phyloP scores from a whole-genome alignment of 768 basidiomycete species.

The Leucocoprinus leucothites region DNA sequence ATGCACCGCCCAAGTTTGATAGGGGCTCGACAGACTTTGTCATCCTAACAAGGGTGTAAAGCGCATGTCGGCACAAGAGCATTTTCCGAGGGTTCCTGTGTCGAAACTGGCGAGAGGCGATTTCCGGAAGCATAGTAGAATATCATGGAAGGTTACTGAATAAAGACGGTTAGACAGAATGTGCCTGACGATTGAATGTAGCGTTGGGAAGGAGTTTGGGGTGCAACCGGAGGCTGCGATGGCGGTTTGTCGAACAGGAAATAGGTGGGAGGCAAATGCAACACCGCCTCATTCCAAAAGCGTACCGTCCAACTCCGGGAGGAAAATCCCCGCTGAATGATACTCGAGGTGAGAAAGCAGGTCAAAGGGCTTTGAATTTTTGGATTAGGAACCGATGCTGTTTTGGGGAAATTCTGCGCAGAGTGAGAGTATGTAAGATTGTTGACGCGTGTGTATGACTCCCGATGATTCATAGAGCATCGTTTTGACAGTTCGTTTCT shows the following conservation, averaged over 20 bases:
- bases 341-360: not conserved
- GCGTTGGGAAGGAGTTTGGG: not conserved
- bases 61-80: too few species aligned
- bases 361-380: not conserved
- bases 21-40: too few species aligned
- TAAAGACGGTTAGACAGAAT: not conserved
- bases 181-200: not conserved
- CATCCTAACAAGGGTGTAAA: too few species aligned
- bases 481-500: not conserved
- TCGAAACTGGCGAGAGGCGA: not conserved
- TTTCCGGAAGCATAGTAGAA: not conserved
- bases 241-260: not conserved
- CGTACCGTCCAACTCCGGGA: not conserved
- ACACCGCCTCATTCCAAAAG: not conserved
- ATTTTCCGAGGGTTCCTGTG: not conserved
- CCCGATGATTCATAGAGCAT: slow-evolving; percentile 8
- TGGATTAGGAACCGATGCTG: not conserved
- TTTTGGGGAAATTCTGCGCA: not conserved
- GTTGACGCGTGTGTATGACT: slow-evolving; percentile 5
- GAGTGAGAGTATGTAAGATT: not conserved
- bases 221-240: not conserved
- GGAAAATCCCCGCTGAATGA: not conserved
- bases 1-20: too few species aligned
- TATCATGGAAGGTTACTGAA: not conserved
- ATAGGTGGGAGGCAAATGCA: not conserved